Base-by-base conservation (phyloP, 2,329 filamentous ascomycete genomes). In the Daldinia sp. region DNA sequence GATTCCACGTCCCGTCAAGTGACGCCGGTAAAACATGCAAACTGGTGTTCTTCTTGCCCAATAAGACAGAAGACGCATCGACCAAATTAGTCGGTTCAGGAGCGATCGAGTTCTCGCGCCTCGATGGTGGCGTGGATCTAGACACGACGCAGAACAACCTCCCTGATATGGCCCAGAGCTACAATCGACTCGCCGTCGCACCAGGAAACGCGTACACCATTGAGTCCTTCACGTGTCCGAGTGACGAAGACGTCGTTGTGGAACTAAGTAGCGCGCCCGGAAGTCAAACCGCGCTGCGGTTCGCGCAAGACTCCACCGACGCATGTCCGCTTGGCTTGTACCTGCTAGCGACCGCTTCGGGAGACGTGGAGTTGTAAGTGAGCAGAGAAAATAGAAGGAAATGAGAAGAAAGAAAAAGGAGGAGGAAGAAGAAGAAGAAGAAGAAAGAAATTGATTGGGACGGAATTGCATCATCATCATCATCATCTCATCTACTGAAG, bases 41-140 rank as follows among this genome's bases (percentile, higher is more conserved):
- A 56, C 80, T 91, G 4, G 80, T 89, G 64, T 92, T 92, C 86
- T 82, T 91, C 50, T 87, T 92, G 79, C 90, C 90, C 10, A 78
- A 48, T 6, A 20, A n/a, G 89, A 88, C 1, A 5, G 18, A n/a
- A 13, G 59, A 35, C 15, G 18, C 88, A 0, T 81, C 82, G 10
- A 87, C 86, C 74, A 85, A 81, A 28, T 84, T 75, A 35, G 68
- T 65, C 0, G 74, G 88, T 26, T 79, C 82, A 18, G 89, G 88
- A 44, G 79, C 79, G 50, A 79, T 90, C 61, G 80, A 85, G 68
- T 86, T 91, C 75, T 79, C 80, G n/a, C 77, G 79, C 72, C 82
- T 92, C 33, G 76, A 78, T 55, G 74, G 73, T 1, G 75, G 82
- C 42, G 88, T 86, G 6, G 83, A 68, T 42, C 63, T 79, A 63